A percentile compares a stretch with the other conserved stretches of the same genome.
Conservation (phyloP, 768 basidiomycete species). For the Mycena rebaudengoi region DNA sequence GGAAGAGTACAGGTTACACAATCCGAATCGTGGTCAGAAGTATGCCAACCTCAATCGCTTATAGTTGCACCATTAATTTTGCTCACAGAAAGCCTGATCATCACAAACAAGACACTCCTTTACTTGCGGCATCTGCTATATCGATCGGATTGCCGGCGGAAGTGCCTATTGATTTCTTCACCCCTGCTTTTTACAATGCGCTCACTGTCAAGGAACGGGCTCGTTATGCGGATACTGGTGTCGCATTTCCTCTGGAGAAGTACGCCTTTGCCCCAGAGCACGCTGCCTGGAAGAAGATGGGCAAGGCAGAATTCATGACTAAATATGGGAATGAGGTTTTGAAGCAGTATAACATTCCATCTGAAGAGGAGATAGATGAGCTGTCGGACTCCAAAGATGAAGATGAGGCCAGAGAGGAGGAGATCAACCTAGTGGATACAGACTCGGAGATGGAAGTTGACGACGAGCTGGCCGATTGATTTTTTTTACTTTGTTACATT, state of each 20-base stretch:
- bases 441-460: neutral
- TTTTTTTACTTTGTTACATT: neutral
- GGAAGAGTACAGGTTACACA: neutral
- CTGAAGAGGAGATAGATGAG: neutral
- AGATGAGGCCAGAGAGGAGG: neutral
- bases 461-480: neutral
- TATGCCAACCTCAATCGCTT: neutral
- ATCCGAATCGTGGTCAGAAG: neutral
- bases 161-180: neutral
- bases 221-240: neutral
- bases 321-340: neutral
- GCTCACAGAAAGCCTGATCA: neutral
- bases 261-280: neutral
- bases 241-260: neutral
- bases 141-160: neutral
- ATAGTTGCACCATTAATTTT: neutral
- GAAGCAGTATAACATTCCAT: neutral
- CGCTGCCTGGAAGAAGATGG: neutral
- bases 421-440: neutral
- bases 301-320: neutral
- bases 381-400: neutral
- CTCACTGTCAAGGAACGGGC: neutral
- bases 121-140: neutral
- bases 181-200: neutral
- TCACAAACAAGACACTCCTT: neutral